Base-by-base conservation (phyloP, 164 flowering plant species). In the Vitis cinerea region DNA sequence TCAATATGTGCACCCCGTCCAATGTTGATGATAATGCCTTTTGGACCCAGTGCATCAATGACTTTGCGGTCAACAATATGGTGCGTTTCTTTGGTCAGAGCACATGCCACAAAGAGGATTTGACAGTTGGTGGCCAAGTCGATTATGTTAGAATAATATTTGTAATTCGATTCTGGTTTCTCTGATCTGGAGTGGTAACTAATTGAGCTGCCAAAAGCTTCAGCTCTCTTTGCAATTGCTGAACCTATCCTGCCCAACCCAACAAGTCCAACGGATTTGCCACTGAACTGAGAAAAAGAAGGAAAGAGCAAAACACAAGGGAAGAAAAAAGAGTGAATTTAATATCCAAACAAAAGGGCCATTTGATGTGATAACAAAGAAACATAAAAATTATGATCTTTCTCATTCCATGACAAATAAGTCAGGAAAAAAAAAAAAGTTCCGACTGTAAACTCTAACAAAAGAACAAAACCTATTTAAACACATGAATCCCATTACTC, bases 181-280 rank as follows among this genome's bases (percentile, higher is more conserved):
- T 83, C 73, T 7, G 92, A 77, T 75, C 92, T 81, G 27, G 95
- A 81, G 78, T 71, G 71, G 82, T 93, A 93, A 65, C 84, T 82
- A 56, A 93, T 80, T 0, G 86, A 78, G 76, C 98, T 90, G 63
- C 75, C 78, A 70, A 93, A 91, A 62, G 90, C 97, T 82, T 85
- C 88, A 29, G 95, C 95, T 81, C 97, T 82, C 74, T 82, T 85
- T 23, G 95, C 98, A 63, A 91, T 81, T 44, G 97, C 97, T 47
- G 74, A 61, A 30, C 98, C 98, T 44, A 91, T 93, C 71, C 98
- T 88, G 10, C 97, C 98, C 71, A 93, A 72, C 50, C 97, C 98
- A 62, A 88, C 58, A n/a, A 89, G 85, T 23, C 97, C 97, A 12
- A 89, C 84, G 53, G 82, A 15, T 81, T 86, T 88, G 16, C 92